Base-by-base conservation (phyloP, 345 rosid species). In the Crucihimalaya himalaica region DNA sequence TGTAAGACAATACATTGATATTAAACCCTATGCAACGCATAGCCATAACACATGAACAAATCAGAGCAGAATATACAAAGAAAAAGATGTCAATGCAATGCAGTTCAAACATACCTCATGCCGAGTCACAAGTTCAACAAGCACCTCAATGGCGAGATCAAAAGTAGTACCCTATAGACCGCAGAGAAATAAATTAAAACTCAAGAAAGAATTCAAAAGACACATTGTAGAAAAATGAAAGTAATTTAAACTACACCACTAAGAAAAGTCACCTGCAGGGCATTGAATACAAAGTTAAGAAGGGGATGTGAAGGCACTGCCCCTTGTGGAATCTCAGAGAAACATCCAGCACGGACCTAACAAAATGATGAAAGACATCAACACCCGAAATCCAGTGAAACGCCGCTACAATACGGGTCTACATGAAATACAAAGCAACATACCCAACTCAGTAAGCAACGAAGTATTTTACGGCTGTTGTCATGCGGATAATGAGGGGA, bases 371-470 rank as follows among this genome's bases (percentile, higher is more conserved):
- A 73, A 67, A 63, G 45, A 64, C 35, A 56, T 47, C 16, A 76
- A 63, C 19, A 8, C n/a, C n/a, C n/a, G 18, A 69, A 42, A 53
- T 37, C 54, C 37, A 0, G 9, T 8, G n/a, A 63, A 70, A 76
- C 6, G 20, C 8, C 25, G 15, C 6, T 4, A 25, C 40, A 23
- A 19, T 20, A 52, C 55, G 25, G 46, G 6, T 12, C 34, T 43
- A 63, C 52, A 19, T 28, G 21, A 70, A 27, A 47, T 9, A 72
- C n/a, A n/a, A n/a, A n/a, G n/a, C n/a, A n/a, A n/a, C 91, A 83
- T 91, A 94, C 98, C 98, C 98, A 94, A 79, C 98, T 94, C 64
- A 94, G 76, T 66, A 94, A 84, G 82, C 98, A 94, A 18, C 97
- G 97, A 56, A 91, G 83, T 77, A 93, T 82, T 76, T 91, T 93